phyloP scores from a whole-genome alignment of 2,329 filamentous ascomycete genomes.

The Alternaria angustiovoidea region DNA sequence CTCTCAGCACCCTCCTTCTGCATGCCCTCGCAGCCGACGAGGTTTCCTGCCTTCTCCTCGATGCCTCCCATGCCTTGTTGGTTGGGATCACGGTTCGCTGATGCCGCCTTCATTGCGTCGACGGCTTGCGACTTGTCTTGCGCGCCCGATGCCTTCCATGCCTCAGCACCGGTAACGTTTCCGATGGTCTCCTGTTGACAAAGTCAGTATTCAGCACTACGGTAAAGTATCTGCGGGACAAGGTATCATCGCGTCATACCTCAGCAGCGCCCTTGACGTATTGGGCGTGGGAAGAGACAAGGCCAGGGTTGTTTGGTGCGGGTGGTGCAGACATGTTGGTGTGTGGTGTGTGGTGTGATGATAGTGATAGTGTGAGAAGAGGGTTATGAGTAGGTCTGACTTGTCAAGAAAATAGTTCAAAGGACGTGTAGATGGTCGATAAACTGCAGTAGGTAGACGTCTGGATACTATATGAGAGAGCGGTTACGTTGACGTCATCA shows the following conservation, averaged over 20 bases:
- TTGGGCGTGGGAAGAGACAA: conserved; percentile 70
- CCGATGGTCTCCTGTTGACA: conserved; percentile 64
- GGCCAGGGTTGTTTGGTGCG: conserved; percentile 60
- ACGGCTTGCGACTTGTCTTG: conserved; percentile 70
- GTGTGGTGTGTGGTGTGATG: background rate
- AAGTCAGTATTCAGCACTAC: background rate
- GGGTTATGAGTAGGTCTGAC: background rate
- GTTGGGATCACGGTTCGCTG: conserved; percentile 63
- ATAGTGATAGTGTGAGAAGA: background rate
- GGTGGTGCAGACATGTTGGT: conserved; percentile 31
- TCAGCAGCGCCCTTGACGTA: conserved; percentile 74
- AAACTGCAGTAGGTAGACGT: background rate
- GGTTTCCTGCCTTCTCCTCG: conserved; percentile 70
- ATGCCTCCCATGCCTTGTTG: conserved; percentile 67
- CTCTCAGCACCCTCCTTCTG: conserved; percentile 52
- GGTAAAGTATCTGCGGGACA: background rate
- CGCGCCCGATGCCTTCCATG: conserved; percentile 71
- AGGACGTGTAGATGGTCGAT: background rate
- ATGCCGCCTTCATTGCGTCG: conserved; percentile 68
- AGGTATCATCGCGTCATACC: conserved; percentile 52
- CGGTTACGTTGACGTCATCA: conserved; percentile 16
- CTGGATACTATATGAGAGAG: conserved; percentile 10
- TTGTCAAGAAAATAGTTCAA: background rate
- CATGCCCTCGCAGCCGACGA: conserved; percentile 75
- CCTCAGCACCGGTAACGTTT: conserved; percentile 66